Base-by-base conservation (phyloP, 2,329 filamentous ascomycete genomes). In the Ascocoryne sarcoides region DNA sequence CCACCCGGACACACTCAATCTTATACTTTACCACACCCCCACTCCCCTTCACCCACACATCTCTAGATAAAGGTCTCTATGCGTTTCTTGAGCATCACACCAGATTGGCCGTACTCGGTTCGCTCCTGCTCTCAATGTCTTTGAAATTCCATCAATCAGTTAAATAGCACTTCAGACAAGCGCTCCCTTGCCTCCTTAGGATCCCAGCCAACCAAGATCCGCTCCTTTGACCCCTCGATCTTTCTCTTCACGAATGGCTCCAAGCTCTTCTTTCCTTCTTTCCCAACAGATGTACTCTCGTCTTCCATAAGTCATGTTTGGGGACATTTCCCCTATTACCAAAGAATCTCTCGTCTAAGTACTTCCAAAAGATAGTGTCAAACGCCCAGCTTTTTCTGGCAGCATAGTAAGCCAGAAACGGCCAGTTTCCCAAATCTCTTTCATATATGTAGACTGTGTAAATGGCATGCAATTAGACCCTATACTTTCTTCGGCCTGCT, bases 371-470 rank as follows among this genome's bases (percentile, higher is more conserved):
- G 4, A 64, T 42, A 12, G 47, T 44, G 39, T 65, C 63, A 47
- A 65, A 62, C 0, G 54, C 58, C 58, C 58, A 64, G 37, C 59
- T 62, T 20, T 61, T 62, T 32, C 59, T 57, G 4, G 56, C 58
- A 1, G 56, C 61, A 21, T 62, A 62, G 38, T 51, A 57, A 63
- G n/a, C 55, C 55, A 56, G 46, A 59, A 65, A 2, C 50, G 45
- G 5, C 51, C 43, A 2, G 46, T 60, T n/a, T 61, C 56, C 63
- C 61, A 64, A 42, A 58, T 62, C 16, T 61, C 51, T 8, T 54
- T 43, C 62, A 65, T 65, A 5, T 58, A 50, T 12, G 33, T 42
- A 0, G 60, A 65, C 26, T 17, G 14, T 10, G 23, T 16, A n/a
- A n/a, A n/a, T n/a, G 28, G 30, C 33, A 34, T 33, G 20, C 34